These are phyloP conservation scores for Pichia sp. DNA, from an alignment of 1,139 yeast species.

Conservation along the genomic window DNA sequence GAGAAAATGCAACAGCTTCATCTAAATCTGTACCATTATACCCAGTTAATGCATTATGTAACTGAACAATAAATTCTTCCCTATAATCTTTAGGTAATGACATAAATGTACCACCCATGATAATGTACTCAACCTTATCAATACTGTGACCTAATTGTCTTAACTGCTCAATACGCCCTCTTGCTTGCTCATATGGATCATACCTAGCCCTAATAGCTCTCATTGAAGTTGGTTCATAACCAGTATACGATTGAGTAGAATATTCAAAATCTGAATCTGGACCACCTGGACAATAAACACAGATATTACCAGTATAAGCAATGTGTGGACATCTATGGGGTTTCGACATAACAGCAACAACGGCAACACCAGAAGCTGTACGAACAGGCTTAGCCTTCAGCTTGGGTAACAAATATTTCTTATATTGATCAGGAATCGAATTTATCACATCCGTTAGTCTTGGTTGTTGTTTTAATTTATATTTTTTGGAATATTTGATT, in stretches of 20 bases:
- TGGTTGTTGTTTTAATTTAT: constrained; percentile 88
- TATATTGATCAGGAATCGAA: constrained; percentile 93
- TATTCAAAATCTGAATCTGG: constrained; percentile 98
- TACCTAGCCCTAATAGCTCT: constrained; percentile 96
- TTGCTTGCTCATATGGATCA: constrained; percentile 97
- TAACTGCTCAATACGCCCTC: constrained; percentile 95
- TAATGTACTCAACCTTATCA: constrained; percentile 93
- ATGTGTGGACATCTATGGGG: constrained; percentile 99
- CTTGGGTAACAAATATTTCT: constrained; percentile 84
- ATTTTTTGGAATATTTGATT: constrained; percentile 78
- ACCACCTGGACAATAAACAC: constrained; percentile 99
- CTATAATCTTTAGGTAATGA: constrained; percentile 83
- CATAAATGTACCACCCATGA: constrained; percentile 99
- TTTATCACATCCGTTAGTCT: constrained; percentile 89
- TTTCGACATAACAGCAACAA: constrained; percentile 98
- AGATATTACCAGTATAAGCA: constrained; percentile 96
- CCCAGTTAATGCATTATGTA: constrained; percentile 94
- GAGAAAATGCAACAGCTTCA: constrained; percentile 86
- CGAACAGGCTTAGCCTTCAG: constrained; percentile 96
- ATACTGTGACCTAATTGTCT: constrained; percentile 93
- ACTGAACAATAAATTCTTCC: constrained; percentile 77
- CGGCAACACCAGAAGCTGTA: constrained; percentile 98
- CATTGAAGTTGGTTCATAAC: constrained; percentile 98
- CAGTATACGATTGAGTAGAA: constrained; percentile 96
- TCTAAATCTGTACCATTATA: constrained; percentile 81